Conservation (phyloP, 495 filamentous ascomycete species). For the Xylaria bambusicola region DNA sequence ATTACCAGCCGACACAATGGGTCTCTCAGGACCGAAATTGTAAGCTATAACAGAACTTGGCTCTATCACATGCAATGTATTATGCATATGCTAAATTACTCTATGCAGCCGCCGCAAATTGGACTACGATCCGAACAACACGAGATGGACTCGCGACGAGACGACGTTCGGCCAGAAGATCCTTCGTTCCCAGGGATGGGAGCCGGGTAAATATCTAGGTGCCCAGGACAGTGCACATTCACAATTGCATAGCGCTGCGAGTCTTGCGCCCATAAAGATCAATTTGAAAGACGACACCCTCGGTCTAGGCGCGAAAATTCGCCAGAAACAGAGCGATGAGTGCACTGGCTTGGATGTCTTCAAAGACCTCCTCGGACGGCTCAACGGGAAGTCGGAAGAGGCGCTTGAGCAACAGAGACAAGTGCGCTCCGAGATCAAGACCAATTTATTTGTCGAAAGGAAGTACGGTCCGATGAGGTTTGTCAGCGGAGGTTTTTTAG, state of each 20-base stretch:
- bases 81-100: background rate
- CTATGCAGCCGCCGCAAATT: slow-evolving; percentile 72
- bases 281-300: slow-evolving; percentile 84
- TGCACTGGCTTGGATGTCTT: slow-evolving; percentile 82
- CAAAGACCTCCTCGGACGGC: slow-evolving; percentile 76
- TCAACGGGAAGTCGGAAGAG: slow-evolving; percentile 82
- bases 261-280: slow-evolving; percentile 75
- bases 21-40: slow-evolving; percentile 73
- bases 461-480: slow-evolving; percentile 78
- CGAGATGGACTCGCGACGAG: slow-evolving; percentile 81
- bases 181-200: slow-evolving; percentile 85
- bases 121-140: slow-evolving; percentile 90
- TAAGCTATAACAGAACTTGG: slow-evolving; percentile 41
- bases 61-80: slow-evolving; percentile 29
- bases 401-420: slow-evolving; percentile 66
- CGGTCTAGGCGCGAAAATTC: slow-evolving; percentile 75
- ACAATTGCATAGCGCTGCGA: slow-evolving; percentile 72
- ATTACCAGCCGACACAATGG: slow-evolving; percentile 53
- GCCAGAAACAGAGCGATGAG: slow-evolving; percentile 64
- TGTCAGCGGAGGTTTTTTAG: slow-evolving; percentile 75
- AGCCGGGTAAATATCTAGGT: slow-evolving; percentile 78
- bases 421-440: slow-evolving; percentile 60
- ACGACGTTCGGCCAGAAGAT: slow-evolving; percentile 83
- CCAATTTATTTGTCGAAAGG: slow-evolving; percentile 65
- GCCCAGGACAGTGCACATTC: slow-evolving; percentile 70